These are phyloP conservation scores for Cercospora canescens DNA, from an alignment of 2,329 filamentous ascomycete genomes.

Conservation along the genomic window DNA sequence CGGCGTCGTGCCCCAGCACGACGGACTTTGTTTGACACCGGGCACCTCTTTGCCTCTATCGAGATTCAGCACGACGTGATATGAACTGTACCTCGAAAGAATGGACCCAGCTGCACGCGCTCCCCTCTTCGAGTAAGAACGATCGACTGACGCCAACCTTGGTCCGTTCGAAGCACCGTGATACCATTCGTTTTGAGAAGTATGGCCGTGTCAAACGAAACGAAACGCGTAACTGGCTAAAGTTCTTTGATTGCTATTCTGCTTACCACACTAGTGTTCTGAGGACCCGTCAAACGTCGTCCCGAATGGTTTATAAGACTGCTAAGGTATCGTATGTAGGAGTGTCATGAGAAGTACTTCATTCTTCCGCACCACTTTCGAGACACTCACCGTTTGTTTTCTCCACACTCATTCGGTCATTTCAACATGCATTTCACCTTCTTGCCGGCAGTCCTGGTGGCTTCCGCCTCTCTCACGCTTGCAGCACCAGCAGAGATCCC, in stretches of 20 bases:
- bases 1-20: not conserved
- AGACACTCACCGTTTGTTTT: conserved; percentile 11
- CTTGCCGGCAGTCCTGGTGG: conserved; percentile 31
- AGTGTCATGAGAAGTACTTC: not conserved
- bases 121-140: conserved; percentile 21
- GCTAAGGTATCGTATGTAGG: conserved; percentile 4
- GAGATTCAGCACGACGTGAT: not conserved
- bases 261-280: conserved; percentile 18
- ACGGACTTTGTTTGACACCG: not conserved
- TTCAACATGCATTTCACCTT: conserved; percentile 33
- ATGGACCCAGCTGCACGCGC: conserved; percentile 4
- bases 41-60: conserved; percentile 1
- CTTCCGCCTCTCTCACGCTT: conserved; percentile 29
- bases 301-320: conserved; percentile 16
- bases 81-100: not conserved
- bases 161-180: conserved; percentile 1
- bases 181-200: conserved; percentile 18
- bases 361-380: not conserved
- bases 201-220: conserved; percentile 19
- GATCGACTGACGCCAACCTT: conserved; percentile 6
- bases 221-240: conserved; percentile 24
- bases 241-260: conserved; percentile 27
- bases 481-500: conserved; percentile 32
- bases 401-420: conserved; percentile 12
- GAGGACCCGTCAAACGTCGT: not conserved